Conservation (phyloP, 108 stramenopile genomes). For the Fragilaria radians region DNA sequence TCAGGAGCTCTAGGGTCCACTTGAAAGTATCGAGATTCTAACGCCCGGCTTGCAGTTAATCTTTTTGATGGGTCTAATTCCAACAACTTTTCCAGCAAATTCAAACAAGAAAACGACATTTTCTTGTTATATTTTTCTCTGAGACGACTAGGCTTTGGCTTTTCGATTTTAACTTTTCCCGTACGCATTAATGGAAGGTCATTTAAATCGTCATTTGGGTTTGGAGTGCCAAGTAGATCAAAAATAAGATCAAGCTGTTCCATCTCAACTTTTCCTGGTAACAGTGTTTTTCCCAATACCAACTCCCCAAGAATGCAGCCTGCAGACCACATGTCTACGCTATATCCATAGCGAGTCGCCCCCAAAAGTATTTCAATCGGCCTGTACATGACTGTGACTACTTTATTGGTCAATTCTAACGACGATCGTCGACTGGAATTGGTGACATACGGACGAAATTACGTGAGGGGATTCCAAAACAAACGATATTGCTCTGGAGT, state of each 20-base stretch:
- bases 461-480: slow-evolving; percentile 2
- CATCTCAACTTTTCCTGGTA: slow-evolving; percentile 90
- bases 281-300: slow-evolving; percentile 83
- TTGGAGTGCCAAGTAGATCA: slow-evolving; percentile 78
- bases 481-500: not conserved
- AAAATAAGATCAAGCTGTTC: slow-evolving; percentile 83
- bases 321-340: slow-evolving; percentile 96
- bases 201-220: slow-evolving; percentile 38
- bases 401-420: slow-evolving; percentile 64
- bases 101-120: slow-evolving; percentile 44
- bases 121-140: slow-evolving; percentile 59
- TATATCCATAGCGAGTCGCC: slow-evolving; percentile 58
- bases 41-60: slow-evolving; percentile 47
- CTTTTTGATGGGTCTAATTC: slow-evolving; percentile 77
- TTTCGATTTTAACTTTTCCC: slow-evolving; percentile 50
- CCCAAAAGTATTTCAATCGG: slow-evolving; percentile 89
- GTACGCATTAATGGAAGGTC: slow-evolving; percentile 58
- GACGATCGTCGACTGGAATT: slow-evolving; percentile 22
- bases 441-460: not conserved
- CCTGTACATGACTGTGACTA: slow-evolving; percentile 90
- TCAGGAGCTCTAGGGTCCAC: slow-evolving; percentile 54
- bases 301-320: slow-evolving; percentile 97
- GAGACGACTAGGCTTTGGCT: slow-evolving; percentile 23
- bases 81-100: slow-evolving; percentile 69
- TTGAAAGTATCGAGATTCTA: slow-evolving; percentile 59